Conservation (phyloP, 2,329 filamentous ascomycete genomes). For the Pseudopyrenochaeta lycopersici region DNA sequence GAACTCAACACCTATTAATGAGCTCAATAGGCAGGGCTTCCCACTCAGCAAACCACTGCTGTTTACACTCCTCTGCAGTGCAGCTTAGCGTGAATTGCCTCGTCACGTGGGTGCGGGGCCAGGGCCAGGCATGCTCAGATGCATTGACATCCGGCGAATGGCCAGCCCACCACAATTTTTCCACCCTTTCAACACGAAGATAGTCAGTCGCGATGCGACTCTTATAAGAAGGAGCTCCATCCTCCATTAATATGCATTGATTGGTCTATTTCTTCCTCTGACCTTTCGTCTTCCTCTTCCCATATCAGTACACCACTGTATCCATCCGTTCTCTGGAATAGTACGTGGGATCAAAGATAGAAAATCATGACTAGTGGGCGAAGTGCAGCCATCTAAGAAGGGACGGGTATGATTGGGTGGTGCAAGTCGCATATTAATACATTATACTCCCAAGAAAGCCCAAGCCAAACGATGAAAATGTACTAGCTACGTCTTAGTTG, state of each 20-base stretch:
- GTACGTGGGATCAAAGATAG: too few relatives aligned
- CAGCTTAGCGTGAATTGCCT: conserved; percentile 6
- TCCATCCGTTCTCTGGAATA: too few relatives aligned
- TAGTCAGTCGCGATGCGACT: conserved; percentile 7
- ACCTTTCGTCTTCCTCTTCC: too few relatives aligned
- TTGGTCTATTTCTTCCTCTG: too few relatives aligned
- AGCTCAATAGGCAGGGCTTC: conserved; percentile 6
- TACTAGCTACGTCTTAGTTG: too few relatives aligned
- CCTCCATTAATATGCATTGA: conserved; percentile 7
- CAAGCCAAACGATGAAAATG: too few relatives aligned
- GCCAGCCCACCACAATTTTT: conserved; percentile 11
- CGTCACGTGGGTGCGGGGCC: conserved; percentile 5
- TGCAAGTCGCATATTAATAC: too few relatives aligned
- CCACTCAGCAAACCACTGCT: conserved; percentile 3
- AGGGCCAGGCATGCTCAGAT: conserved; percentile 14
- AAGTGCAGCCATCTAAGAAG: too few relatives aligned
- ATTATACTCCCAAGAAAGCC: too few relatives aligned
- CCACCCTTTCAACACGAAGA: neutral
- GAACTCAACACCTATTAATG: conserved; percentile 11
- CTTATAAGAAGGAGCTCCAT: conserved; percentile 13
- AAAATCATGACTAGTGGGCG: too few relatives aligned
- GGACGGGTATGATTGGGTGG: too few relatives aligned
- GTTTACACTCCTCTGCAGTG: conserved; percentile 1
- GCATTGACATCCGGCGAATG: conserved; percentile 15
- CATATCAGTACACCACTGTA: too few relatives aligned